phyloP scores from a whole-genome alignment of 2,329 filamentous ascomycete genomes.

The Fusarium heterosporum region DNA sequence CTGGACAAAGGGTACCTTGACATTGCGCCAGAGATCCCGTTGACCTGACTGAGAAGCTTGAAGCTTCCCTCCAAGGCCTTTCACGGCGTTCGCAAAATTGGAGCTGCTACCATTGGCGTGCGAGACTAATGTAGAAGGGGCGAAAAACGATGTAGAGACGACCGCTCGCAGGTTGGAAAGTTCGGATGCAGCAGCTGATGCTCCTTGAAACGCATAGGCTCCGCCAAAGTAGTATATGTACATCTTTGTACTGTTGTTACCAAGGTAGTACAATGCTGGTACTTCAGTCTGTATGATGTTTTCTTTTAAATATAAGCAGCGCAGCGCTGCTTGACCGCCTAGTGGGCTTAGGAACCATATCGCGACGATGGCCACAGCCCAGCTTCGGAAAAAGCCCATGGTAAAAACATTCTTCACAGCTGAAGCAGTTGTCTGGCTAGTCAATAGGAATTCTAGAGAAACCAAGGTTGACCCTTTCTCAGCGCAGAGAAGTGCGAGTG shows the following conservation, averaged over 20 bases:
- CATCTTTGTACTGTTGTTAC: background rate
- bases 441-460: slow-evolving; percentile 1
- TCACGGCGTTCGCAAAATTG: fast-evolving
- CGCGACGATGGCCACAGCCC: fast-evolving
- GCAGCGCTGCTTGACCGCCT: background rate
- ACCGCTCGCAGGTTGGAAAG: background rate
- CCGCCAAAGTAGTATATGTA: background rate
- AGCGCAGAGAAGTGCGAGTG: background rate
- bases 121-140: fast-evolving
- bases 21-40: background rate
- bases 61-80: background rate
- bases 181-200: fast-evolving
- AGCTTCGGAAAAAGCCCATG: background rate
- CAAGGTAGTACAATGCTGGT: background rate
- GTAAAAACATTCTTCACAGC: background rate
- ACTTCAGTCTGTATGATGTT: background rate
- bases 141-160: background rate
- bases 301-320: fast-evolving
- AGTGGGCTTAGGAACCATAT: slow-evolving; percentile 3
- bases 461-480: background rate
- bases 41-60: background rate
- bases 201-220: too few relatives aligned
- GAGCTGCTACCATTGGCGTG: background rate
- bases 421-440: background rate
- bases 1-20: background rate